phyloP scores from a whole-genome alignment of 768 basidiomycete species.

The Lactarius hatsudake region DNA sequence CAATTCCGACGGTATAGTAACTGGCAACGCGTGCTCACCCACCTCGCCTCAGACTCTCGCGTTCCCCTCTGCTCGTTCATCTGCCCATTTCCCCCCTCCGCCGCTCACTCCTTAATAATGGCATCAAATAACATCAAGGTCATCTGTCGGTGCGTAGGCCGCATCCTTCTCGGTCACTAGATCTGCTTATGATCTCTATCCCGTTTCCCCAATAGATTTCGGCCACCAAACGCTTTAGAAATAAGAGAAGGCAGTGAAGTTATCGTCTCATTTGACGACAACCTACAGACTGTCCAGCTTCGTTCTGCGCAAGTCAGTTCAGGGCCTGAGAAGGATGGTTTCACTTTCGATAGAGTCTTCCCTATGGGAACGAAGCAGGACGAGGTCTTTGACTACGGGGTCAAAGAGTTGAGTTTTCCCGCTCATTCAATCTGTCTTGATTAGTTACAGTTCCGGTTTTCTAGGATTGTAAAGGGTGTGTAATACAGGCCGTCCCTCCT shows the following conservation, averaged over 20 bases:
- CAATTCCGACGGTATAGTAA: background rate
- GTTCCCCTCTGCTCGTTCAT: conserved; percentile 7
- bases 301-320: conserved; percentile 63
- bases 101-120: conserved; percentile 36
- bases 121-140: conserved; percentile 93
- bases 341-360: conserved; percentile 97
- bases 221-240: conserved; percentile 92
- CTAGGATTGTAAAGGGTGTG: conserved; percentile 85
- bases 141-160: conserved; percentile 83
- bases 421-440: background rate
- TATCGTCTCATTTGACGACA: conserved; percentile 86
- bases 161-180: conserved; percentile 16
- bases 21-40: conserved; percentile 13
- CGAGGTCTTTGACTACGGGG: conserved; percentile 98
- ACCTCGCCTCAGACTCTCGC: conserved; percentile 6
- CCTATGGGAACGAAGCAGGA: conserved; percentile 86
- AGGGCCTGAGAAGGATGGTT: conserved; percentile 95
- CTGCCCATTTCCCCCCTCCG: conserved; percentile 2
- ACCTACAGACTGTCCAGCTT: conserved; percentile 79
- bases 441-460: conserved; percentile 18
- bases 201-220: conserved; percentile 60
- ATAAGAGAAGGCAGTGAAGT: conserved; percentile 83
- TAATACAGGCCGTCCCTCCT: background rate
- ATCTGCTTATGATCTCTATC: conserved; percentile 12
- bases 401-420: conserved; percentile 77